Base-by-base conservation (phyloP, 2,329 filamentous ascomycete species). In the Aureobasidium pullulans region DNA sequence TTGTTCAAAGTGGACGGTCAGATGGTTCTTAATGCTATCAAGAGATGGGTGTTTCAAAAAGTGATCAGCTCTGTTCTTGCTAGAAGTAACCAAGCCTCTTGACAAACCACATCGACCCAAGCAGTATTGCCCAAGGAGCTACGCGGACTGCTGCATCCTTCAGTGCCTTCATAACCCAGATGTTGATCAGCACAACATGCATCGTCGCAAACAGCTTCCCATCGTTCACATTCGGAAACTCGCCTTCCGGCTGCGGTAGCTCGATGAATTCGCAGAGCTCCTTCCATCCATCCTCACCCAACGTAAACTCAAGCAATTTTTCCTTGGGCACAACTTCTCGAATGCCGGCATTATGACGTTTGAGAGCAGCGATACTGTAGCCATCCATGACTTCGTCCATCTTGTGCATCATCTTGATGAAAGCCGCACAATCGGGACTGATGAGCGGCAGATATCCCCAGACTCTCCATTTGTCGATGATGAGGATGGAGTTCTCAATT, bases 231-330 rank as follows among this genome's bases (percentile, higher is more conserved):
- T 57, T 7, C 3, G 53, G 53, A 28, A 57, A 57, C 3, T 71
- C 72, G 64, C 77, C 67, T 29, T 70, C 73, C 3, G 79, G 79
- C 2, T 79, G 66, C 19, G 78, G 75, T 46, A 79, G 75, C 19
- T 75, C 78, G 37, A 82, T 72, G 69, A 81, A 81, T 59, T 81
- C 75, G 70, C 78, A 81, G 23, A 82, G 72, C 31, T 79, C 79
- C 58, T 72, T 74, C 79, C 79, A 81, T 60, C 80, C 80, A 34
- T 81, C 77, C 19, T 31, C 10, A 59, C 75, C 74, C 64, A 81
- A 76, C 64, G 76, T 73, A 69, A 79, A 82, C 64, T 81, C 79
- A 39, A 83, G 72, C 43, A 82, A 69, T 57, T 76, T 74, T 60
- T 80, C 78, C 4, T 73, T 68, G 2, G 79, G 77, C 7, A 77